A percentile compares a stretch with the other conserved stretches of the same genome.
These are phyloP conservation scores for Sphagnurus paluster DNA, from an alignment of 1,284 basidiomycete species.

Conservation along the genomic window DNA sequence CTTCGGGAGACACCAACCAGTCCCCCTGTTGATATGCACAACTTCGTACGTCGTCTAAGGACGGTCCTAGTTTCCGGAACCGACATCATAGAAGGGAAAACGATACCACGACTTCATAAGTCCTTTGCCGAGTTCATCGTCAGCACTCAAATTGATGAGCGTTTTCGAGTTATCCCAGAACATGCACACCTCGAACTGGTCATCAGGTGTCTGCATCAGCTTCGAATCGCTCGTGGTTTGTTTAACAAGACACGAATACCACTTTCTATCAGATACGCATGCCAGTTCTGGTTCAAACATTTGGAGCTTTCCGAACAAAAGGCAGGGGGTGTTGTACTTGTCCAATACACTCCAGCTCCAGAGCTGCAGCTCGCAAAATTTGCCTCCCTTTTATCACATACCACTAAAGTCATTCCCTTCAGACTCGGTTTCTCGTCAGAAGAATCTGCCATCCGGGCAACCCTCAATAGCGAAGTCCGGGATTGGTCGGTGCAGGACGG, in stretches of 20 bases:
- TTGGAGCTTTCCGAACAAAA: neutral
- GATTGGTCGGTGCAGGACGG: too few species aligned
- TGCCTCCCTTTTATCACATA: slow-evolving; percentile 1
- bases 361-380: neutral
- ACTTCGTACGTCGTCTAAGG: slow-evolving; percentile 10
- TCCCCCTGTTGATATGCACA: neutral
- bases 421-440: too few species aligned
- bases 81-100: slow-evolving; percentile 6
- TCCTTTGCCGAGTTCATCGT: neutral
- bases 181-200: neutral
- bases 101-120: slow-evolving; percentile 12
- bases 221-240: neutral
- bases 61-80: slow-evolving; percentile 13
- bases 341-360: neutral
- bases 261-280: neutral
- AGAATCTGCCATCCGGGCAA: too few species aligned
- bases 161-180: neutral
- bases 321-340: slow-evolving; percentile 31
- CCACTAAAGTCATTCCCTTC: neutral
- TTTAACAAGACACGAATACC: neutral
- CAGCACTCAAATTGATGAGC: neutral
- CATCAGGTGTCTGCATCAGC: neutral
- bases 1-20: neutral
- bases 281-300: slow-evolving; percentile 5
- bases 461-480: too few species aligned